Evolutionary conservation across 148 eudicot genomes (phyloP).

Genomic region (Hydrangea macrophylla): DNA sequence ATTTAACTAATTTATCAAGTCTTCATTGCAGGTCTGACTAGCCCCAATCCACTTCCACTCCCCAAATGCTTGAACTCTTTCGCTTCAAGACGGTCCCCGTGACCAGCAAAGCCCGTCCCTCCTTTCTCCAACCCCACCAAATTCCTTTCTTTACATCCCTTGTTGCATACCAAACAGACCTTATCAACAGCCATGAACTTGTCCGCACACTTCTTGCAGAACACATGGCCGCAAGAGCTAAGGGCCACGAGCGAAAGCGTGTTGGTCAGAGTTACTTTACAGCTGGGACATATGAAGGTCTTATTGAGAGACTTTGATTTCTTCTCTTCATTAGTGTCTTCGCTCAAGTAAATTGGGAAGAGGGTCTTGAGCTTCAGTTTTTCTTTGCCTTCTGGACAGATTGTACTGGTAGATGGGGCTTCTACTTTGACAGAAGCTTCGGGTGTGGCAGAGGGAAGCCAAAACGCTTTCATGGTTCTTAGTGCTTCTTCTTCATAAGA

Average conservation of each 20-base stretch:
- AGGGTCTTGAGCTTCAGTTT: conserved; percentile 75
- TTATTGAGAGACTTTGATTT: conserved; percentile 41
- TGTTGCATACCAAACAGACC: conserved; percentile 83
- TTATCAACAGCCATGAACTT: conserved; percentile 79
- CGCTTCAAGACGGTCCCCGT: conserved; percentile 81
- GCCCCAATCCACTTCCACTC: conserved; percentile 83
- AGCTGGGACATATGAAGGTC: conserved; percentile 81
- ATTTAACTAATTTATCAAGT: conserved; percentile 56
- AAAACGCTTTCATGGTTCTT: conserved; percentile 91
- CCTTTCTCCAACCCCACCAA: conserved; percentile 74
- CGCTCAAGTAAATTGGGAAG: conserved; percentile 65
- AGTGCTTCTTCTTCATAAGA: conserved; percentile 94
- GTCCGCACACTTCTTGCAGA: conserved; percentile 82
- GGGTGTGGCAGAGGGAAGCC: conserved; percentile 99
- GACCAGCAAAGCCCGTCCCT: conserved; percentile 90
- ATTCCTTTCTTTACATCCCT: conserved; percentile 78
- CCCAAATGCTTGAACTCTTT: conserved; percentile 87
- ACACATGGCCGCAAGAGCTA: conserved; percentile 87
- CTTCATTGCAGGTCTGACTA: conserved; percentile 89
- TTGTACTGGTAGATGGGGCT: conserved; percentile 63
- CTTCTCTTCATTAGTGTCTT: conserved; percentile 46
- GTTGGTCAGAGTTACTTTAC: conserved; percentile 86
- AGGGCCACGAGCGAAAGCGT: conserved; percentile 68
- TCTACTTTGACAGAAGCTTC: conserved; percentile 72
- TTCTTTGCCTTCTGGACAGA: conserved; percentile 87